A percentile compares a stretch with the other conserved stretches of the same genome.
Evolutionary conservation across 495 filamentous ascomycete species (phyloP).

Genomic region (Podospora bellae-mahoneyi): DNA sequence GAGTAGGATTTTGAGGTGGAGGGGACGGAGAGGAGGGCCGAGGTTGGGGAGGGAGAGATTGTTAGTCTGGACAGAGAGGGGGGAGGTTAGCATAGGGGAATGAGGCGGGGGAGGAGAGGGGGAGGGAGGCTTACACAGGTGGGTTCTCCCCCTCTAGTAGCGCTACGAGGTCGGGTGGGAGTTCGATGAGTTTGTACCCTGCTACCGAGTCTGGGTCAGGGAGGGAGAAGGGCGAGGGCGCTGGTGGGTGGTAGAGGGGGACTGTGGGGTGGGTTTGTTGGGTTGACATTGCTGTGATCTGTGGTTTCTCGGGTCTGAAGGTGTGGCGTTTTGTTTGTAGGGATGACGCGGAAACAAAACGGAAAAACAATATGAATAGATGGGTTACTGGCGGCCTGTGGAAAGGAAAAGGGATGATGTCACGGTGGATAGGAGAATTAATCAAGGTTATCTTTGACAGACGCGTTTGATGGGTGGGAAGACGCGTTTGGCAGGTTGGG

Average conservation of each 20-base stretch:
- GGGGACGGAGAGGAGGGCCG: slow-evolving; percentile 70
- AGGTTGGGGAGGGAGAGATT: slow-evolving; percentile 60
- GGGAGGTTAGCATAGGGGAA: neutral
- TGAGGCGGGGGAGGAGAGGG: neutral
- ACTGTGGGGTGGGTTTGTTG: neutral
- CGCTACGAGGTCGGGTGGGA: slow-evolving; percentile 68
- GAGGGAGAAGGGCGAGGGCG: neutral
- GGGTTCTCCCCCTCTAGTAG: slow-evolving; percentile 59
- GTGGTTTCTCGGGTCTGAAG: too few species aligned
- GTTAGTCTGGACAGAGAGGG: slow-evolving; percentile 50
- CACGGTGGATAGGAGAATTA: too few species aligned
- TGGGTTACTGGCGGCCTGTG: too few species aligned
- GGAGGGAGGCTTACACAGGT: slow-evolving; percentile 46
- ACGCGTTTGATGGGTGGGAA: too few species aligned
- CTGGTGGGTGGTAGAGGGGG: slow-evolving; percentile 2
- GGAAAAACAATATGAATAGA: too few species aligned
- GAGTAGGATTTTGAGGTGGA: slow-evolving; percentile 60
- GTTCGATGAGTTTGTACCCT: slow-evolving; percentile 73
- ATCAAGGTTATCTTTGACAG: too few species aligned
- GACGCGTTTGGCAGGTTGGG: too few species aligned
- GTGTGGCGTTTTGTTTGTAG: too few species aligned
- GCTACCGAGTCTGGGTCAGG: neutral
- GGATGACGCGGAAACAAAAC: too few species aligned
- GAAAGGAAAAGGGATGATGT: too few species aligned
- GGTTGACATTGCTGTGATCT: neutral